Evolutionary conservation across 2,329 filamentous ascomycete species (phyloP).

Genomic region (Akanthomyces muscarius): DNA sequence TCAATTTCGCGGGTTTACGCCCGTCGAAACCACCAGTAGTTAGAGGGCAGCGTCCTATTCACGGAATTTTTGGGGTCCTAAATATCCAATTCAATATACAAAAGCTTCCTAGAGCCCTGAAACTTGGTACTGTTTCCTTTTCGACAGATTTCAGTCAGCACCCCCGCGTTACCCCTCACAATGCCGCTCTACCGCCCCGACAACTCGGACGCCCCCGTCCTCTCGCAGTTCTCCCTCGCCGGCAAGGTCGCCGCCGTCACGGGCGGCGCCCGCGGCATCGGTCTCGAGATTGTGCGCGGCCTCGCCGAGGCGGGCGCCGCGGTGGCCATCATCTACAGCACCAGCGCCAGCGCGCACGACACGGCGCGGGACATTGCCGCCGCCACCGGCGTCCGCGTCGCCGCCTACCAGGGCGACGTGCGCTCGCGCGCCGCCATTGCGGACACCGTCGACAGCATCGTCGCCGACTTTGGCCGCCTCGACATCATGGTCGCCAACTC

Average conservation of each 20-base stretch:
- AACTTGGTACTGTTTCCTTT: not conserved
- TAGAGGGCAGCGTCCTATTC: not conserved
- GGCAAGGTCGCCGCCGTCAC: conserved; percentile 16
- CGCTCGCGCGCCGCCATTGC: conserved; percentile 21
- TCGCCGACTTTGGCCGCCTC: conserved; percentile 22
- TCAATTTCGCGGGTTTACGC: not conserved
- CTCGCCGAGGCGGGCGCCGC: conserved; percentile 19
- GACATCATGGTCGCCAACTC: conserved; percentile 31
- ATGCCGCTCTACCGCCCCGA: conserved; percentile 15
- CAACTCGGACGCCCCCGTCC: conserved; percentile 11
- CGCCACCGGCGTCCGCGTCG: conserved; percentile 22
- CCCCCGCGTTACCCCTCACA: not conserved
- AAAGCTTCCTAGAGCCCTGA: not conserved
- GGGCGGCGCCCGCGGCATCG: conserved; percentile 19
- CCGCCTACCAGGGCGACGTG: conserved; percentile 36
- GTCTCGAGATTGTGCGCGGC: conserved; percentile 20
- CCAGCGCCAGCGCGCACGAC: conserved; percentile 17
- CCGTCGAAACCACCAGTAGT: not conserved
- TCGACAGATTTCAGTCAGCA: not conserved
- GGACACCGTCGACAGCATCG: conserved; percentile 20
- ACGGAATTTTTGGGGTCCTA: too few species aligned
- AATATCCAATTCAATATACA: not conserved
- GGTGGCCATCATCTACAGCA: conserved; percentile 20
- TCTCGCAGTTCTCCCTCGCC: conserved; percentile 11
- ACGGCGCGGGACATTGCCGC: conserved; percentile 17